Conservation (phyloP, 2,329 filamentous ascomycete species). For the Phoma sp. region DNA sequence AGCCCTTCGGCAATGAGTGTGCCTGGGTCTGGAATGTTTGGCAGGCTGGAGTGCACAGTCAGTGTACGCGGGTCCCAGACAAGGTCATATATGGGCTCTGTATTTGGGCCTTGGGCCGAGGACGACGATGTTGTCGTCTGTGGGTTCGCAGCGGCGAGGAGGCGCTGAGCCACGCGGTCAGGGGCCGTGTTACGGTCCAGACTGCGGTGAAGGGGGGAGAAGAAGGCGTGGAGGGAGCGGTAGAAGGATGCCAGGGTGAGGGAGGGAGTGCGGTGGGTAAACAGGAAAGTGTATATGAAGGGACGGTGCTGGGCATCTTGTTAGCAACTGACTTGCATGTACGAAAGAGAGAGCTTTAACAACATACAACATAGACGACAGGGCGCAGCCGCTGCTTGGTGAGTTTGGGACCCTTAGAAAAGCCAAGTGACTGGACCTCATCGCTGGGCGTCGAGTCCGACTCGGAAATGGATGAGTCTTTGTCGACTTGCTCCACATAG, state of each 20-base stretch:
- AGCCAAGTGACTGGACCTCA: constrained; percentile 22
- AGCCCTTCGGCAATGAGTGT: constrained; percentile 49
- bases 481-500: constrained; percentile 66
- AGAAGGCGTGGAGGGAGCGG: constrained; percentile 58
- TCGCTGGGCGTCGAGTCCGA: constrained; percentile 30
- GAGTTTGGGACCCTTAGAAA: constrained; percentile 4
- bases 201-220: constrained; percentile 55
- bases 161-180: constrained; percentile 49
- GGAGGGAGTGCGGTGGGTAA: constrained; percentile 65
- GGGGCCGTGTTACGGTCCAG: constrained; percentile 52
- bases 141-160: constrained; percentile 46
- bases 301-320: constrained; percentile 59
- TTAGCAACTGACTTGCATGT: background rate
- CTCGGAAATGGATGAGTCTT: constrained; percentile 30
- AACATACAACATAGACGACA: constrained; percentile 68
- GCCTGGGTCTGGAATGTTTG: constrained; percentile 66
- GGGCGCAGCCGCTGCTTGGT: constrained; percentile 60
- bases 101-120: constrained; percentile 31
- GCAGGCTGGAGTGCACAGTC: constrained; percentile 66
- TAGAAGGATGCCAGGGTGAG: constrained; percentile 54
- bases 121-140: constrained; percentile 45
- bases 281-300: constrained; percentile 80
- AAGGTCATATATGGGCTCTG: constrained; percentile 62
- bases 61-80: constrained; percentile 65
- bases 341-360: too few species aligned